Base-by-base conservation (phyloP, 352 stramenopile genomes). In the Pythium chondricola region DNA sequence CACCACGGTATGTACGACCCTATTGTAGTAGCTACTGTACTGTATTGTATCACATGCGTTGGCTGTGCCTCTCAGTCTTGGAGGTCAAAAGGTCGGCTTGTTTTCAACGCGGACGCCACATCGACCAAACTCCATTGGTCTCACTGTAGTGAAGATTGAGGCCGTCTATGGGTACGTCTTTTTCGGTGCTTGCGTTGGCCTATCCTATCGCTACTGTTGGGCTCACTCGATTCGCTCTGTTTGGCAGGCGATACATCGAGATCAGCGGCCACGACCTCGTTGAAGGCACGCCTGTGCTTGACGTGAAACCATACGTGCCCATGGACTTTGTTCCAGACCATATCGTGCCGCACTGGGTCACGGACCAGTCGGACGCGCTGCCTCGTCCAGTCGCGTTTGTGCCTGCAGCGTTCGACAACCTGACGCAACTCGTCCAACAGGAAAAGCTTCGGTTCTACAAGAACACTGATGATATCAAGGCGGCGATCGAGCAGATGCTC, bases 261-360 rank as follows among this genome's bases (percentile, higher is more conserved):
- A 91, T 98, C 55, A 89, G 86, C 46, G 93, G 92, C 27, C 80
- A 98, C 39, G 93, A 98, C 59, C 77, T 98, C 7, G 82, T 98
- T 38, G 83, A 99, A 65, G 95, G 95, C 43, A 99, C 97, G 20
- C 97, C 97, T 0, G 85, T 99, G 26, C 69, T 99, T 17, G 97
- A 99, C 62, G 89, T 99, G 43, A 99, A 99, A 69, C 97, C 97
- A 9, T 99, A 98, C 63, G 95, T 99, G 35, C 78, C 80, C 11
- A 81, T 82, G 30, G 83, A 94, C 65, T 77, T 68, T 41, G 65
- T 93, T 6, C 47, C 53, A 3, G 67, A 67, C 43, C 65, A 87
- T 44, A 43, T 68, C 24, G 75, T 84, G 6, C 82, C 82, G 4
- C 54, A 79, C 21, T 93, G 82, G 82, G 78, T 93, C 36, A 72